Base-by-base conservation (phyloP, 23 red algal genomes). In the Agarophyton chilense region DNA sequence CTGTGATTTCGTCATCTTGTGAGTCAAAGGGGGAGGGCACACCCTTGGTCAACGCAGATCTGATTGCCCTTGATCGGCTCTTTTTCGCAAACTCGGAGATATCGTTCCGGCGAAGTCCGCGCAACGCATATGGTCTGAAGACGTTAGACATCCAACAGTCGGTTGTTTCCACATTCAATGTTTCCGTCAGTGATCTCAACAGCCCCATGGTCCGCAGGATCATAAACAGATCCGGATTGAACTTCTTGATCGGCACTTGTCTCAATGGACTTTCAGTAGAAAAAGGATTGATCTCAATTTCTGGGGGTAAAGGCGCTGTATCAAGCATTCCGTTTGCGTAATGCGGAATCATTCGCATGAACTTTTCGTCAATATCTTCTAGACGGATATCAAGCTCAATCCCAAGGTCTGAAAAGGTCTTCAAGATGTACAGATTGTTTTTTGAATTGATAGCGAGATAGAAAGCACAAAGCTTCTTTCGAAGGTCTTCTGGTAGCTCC, bases 271-370 rank as follows among this genome's bases (percentile, higher is more conserved):
- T 95, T 17, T 61, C 10, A 45, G 50, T 44, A 9, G 86, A 90
- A 47, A 94, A 90, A 0, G 92, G 79, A 52, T 91, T 95, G 31
- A 98, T 92, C 33, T 98, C 96, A 22, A 98, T 68, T 21, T 76
- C 87, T 18, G 40, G 31, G 24, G 89, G 94, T 35, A 95, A 54
- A 22, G 96, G 86, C 22, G 86, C 81, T 42, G 92, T 98, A 57
- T 98, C 96, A 62, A 95, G 91, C 81, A 98, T 40, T 61, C 85
- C 91, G 45, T 91, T 90, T 0, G 96, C 96, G 76, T 95, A 98
- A 28, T 92, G 38, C 19, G 96, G 78, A 42, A 93, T 75, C 66
- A 87, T 89, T 17, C 75, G 57, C 60, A 88, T 32, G 66, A 97
- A 55, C 65, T 80, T 78, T 25, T 81, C 72, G 65, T 72, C 52